Conservation (phyloP, 208 protist species). For the Acanthamoeba healyi region DNA sequence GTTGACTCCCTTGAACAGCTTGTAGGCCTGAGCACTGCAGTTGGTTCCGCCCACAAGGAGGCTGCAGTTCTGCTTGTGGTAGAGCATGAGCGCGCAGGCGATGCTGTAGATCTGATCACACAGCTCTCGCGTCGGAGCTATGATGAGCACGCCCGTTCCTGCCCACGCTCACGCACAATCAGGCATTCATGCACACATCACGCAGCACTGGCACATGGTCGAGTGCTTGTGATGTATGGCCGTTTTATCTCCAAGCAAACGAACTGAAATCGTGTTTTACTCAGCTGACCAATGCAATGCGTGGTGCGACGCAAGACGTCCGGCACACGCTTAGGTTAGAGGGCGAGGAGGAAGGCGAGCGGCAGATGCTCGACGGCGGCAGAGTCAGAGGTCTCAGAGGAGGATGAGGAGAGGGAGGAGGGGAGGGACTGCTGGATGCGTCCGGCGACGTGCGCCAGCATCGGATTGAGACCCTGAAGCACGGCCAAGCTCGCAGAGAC, state of each 20-base stretch:
- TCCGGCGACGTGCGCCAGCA: conserved; percentile 15
- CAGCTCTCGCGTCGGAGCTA: conserved; percentile 99
- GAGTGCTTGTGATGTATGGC: no score
- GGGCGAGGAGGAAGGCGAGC: conserved; percentile 98
- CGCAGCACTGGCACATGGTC: no score
- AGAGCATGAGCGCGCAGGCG: conserved; percentile 93
- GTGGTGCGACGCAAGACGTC: no score
- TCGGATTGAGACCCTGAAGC: conserved; percentile 13
- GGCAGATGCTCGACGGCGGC: conserved; percentile 85
- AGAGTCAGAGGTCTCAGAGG: conserved; percentile 78
- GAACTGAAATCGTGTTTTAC: no score
- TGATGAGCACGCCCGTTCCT: conserved; percentile 94
- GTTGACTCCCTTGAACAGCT: conserved; percentile 92
- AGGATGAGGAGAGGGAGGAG: conserved; percentile 79
- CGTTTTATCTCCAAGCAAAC: no score
- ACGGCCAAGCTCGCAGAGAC: background rate
- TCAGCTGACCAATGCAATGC: no score
- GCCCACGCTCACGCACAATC: no score
- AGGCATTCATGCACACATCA: no score
- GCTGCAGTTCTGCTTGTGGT: conserved; percentile 93
- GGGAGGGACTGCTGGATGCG: conserved; percentile 49
- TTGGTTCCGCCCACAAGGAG: conserved; percentile 93
- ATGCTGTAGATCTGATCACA: conserved; percentile 99
- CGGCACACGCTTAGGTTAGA: no score
- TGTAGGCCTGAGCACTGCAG: conserved; percentile 90